These are phyloP conservation scores for Monilinia vaccinii-corymbosi DNA, from an alignment of 2,329 filamentous ascomycete species.

Conservation along the genomic window DNA sequence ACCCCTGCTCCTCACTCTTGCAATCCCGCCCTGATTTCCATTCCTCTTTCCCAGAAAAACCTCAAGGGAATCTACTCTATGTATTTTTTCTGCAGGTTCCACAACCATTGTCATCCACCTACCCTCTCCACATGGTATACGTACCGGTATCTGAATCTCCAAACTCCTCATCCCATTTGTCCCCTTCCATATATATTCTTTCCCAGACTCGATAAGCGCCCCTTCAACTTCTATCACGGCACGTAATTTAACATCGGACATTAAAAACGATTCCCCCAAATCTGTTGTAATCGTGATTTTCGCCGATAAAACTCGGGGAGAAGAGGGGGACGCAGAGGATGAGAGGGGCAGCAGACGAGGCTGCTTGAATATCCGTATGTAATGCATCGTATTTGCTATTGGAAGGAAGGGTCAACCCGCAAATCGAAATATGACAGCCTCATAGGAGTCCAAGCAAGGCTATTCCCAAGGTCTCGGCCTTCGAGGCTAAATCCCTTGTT, in stretches of 20 bases:
- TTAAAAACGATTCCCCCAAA: constrained; percentile 38
- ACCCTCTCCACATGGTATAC: not conserved
- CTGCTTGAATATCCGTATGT: constrained; percentile 59
- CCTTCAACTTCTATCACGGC: constrained; percentile 13
- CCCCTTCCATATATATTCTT: constrained; percentile 22
- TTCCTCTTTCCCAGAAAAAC: constrained; percentile 7
- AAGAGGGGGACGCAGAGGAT: not conserved
- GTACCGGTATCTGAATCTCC: constrained; percentile 17
- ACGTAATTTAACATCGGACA: constrained; percentile 24
- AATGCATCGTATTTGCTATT: constrained; percentile 36
- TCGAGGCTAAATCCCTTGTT: not conserved
- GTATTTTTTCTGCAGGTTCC: constrained; percentile 10
- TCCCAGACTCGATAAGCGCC: constrained; percentile 5
- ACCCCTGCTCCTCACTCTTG: constrained; percentile 20
- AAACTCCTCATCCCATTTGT: constrained; percentile 21
- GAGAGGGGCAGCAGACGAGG: constrained; percentile 37
- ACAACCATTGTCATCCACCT: constrained; percentile 17
- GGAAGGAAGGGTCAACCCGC: not conserved
- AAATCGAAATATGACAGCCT: not conserved
- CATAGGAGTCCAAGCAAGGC: not conserved
- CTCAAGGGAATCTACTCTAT: constrained; percentile 11
- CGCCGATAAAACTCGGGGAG: constrained; percentile 32
- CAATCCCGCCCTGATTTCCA: constrained; percentile 12
- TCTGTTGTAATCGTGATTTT: constrained; percentile 58
- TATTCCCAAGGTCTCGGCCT: not conserved